Evolutionary conservation across 345 rosid species (phyloP).

Genomic region (Syzygium aqueum): DNA sequence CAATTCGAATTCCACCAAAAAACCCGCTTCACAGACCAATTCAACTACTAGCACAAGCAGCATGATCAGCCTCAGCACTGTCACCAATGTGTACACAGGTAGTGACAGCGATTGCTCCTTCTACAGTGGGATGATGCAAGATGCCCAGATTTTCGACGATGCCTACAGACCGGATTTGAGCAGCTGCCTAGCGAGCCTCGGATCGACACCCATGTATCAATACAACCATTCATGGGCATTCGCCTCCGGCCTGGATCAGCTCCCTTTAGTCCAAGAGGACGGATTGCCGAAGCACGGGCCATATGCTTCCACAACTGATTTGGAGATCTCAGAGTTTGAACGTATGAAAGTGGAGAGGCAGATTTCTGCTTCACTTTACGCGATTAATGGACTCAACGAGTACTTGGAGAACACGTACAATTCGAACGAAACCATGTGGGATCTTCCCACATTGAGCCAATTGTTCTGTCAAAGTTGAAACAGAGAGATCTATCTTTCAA

Average conservation of each 20-base stretch:
- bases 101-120: background rate
- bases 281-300: conserved; percentile 11
- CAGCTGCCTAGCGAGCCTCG: conserved; percentile 11
- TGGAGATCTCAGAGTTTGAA: conserved; percentile 24
- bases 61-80: background rate
- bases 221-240: conserved; percentile 35
- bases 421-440: conserved; percentile 50
- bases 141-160: conserved; percentile 16
- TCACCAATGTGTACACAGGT: background rate
- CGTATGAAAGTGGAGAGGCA: conserved; percentile 53
- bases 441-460: conserved; percentile 46
- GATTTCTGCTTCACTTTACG: conserved; percentile 56
- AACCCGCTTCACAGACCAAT: background rate
- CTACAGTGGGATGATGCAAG: conserved; percentile 5
- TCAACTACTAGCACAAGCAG: conserved; percentile 7
- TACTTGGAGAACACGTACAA: conserved; percentile 33
- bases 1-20: background rate
- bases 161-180: conserved; percentile 57
- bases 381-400: conserved; percentile 47
- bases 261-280: conserved; percentile 20
- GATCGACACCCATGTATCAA: conserved; percentile 5
- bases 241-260: conserved; percentile 24
- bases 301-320: background rate
- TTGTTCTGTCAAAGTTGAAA: conserved; percentile 13
- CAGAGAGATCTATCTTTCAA: background rate